A percentile compares a stretch with the other conserved stretches of the same genome.
These are phyloP conservation scores for Hirschfeldia incana DNA, from an alignment of 345 rosid genomes.

Conservation along the genomic window DNA sequence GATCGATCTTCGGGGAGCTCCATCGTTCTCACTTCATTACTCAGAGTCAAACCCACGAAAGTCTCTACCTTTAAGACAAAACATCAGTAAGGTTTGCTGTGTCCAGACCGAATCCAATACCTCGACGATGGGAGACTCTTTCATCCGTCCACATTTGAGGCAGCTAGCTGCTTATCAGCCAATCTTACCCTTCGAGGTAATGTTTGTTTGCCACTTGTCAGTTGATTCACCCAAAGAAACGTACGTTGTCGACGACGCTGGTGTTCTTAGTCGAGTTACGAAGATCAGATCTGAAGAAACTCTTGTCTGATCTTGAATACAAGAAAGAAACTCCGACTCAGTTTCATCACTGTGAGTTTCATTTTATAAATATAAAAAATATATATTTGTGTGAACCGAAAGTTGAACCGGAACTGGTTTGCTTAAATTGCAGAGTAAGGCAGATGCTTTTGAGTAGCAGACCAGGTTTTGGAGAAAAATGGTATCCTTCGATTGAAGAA, in stretches of 20 bases:
- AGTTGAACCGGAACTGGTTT: constrained; percentile 20
- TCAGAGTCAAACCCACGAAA: constrained; percentile 31
- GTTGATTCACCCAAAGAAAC: constrained; percentile 82
- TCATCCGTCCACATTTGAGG: constrained; percentile 81
- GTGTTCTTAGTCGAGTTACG: constrained; percentile 90
- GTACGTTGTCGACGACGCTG: constrained; percentile 85
- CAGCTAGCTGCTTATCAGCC: constrained; percentile 81
- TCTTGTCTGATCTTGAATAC: constrained; percentile 89
- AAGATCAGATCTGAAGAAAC: constrained; percentile 71
- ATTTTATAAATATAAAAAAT: not conserved
- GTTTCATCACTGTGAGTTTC: constrained; percentile 76
- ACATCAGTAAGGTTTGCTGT: constrained; percentile 32
- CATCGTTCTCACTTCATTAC: constrained; percentile 42
- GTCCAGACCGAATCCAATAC: constrained; percentile 43
- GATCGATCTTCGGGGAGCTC: constrained; percentile 43
- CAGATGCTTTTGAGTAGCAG: constrained; percentile 99
- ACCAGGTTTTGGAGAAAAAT: constrained; percentile 80
- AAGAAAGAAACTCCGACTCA: constrained; percentile 72
- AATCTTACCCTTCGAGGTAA: constrained; percentile 91
- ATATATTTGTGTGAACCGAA: not conserved
- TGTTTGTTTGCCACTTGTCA: not conserved
- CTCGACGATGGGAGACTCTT: constrained; percentile 63
- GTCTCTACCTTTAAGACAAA: constrained; percentile 32
- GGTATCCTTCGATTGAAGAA: constrained; percentile 90
- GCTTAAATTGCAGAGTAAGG: constrained; percentile 71